Percentiles rank a stretch among this genome's conserved stretches.
Conservation (phyloP, 257 asterid genomes). For the Eucommia ulmoides region DNA sequence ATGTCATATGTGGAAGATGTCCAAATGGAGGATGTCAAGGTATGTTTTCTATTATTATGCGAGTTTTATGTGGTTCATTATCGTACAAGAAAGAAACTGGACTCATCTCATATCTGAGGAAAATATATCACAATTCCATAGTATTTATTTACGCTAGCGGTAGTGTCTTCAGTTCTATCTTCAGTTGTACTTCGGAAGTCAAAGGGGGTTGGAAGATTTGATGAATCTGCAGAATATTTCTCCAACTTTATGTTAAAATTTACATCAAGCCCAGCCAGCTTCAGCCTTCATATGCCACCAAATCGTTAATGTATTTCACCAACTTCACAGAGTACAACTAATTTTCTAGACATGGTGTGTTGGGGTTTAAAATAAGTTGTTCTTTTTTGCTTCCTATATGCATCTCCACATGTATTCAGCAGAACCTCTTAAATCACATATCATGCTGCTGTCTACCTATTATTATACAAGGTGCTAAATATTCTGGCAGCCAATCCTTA, state of each 20-base stretch:
- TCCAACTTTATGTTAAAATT: no score
- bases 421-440: no score
- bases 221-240: no score
- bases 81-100: background rate
- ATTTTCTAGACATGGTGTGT: background rate
- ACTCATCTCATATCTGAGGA: background rate
- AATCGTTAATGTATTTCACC: background rate
- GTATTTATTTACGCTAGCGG: background rate
- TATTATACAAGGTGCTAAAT: no score
- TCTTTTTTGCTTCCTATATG: background rate
- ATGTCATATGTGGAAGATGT: constrained; percentile 78
- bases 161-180: background rate
- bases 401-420: background rate
- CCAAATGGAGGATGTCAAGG: constrained; percentile 82
- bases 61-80: background rate
- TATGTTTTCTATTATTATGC: no score
- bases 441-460: no score
- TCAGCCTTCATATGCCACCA: background rate
- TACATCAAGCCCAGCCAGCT: no score
- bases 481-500: no score
- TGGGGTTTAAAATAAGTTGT: background rate
- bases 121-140: background rate
- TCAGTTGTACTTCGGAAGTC: background rate
- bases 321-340: background rate
- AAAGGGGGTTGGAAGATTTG: background rate